Evolutionary conservation across 192 early-diverging fungal species (phyloP), one percentile per base, ranked within the genome.

Genomic region (Spizellomyces sp.): DNA sequence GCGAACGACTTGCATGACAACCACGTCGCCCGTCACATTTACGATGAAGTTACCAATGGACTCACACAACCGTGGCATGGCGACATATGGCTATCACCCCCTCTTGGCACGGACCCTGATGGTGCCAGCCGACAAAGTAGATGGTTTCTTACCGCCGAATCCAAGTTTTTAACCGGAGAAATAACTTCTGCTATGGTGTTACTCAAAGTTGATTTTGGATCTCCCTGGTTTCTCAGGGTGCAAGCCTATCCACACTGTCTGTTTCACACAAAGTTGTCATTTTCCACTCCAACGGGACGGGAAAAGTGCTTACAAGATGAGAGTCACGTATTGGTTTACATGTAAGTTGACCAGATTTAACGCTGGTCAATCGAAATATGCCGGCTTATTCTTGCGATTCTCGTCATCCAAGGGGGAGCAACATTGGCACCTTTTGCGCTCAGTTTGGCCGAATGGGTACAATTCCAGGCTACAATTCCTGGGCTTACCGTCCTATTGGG

Each of bases 71-170:
- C 68, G 12, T 82, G 80, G 80, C 58, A 74, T 48, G 80, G 80
- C 43, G 47, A 82, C 63, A 62, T 79, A 5, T 82, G 80, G 80
- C 62, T 82, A 21, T 77, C 75, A 10, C 80, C 80, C 5, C 80
- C 80, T 9, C 43, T 41, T 9, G 72, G 75, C 5, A n/a, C 54
- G 41, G 78, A 79, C 55, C 19, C 55, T 15, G 63, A 68, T 36
- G 73, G 73, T 2, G 36, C 52, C 9, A 54, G 36, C 21, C 56
- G 54, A 14, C 75, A 77, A 57, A 58, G 48, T 43, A 6, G 54
- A 41, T 82, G 80, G 80, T 80, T 80, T 45, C 61, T 69, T 15
- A 55, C 65, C 2, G 78, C 80, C 17, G 72, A 80, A 48, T 36
- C 61, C 9, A 72, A 74, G 50, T 80, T 58, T 42, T 54, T 57